Conservation (phyloP, 2,329 filamentous ascomycete genomes). For the Aspergillus felis region DNA sequence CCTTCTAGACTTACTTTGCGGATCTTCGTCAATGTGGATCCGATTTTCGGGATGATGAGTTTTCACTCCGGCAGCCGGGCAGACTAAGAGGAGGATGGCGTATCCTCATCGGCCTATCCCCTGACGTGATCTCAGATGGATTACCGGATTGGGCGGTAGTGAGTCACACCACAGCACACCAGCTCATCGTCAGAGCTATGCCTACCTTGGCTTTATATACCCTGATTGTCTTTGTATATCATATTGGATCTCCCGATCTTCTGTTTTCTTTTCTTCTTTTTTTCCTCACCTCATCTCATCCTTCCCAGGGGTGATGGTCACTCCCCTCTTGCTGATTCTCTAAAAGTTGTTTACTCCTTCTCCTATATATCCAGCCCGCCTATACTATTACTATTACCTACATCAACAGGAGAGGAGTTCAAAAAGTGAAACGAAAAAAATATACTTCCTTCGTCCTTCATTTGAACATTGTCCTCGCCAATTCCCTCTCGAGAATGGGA, state of each 20-base stretch:
- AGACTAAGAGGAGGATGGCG: not conserved
- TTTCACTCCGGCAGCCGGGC: not conserved
- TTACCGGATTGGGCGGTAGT: slow-evolving; percentile 17
- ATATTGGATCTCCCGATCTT: slow-evolving; percentile 2
- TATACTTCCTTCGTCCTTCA: slow-evolving; percentile 1
- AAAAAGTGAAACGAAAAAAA: slow-evolving; percentile 4
- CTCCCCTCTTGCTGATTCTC: slow-evolving; percentile 23
- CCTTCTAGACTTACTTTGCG: slow-evolving; percentile 9
- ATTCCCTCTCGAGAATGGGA: slow-evolving; percentile 34
- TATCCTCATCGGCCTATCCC: not conserved
- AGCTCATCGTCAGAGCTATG: slow-evolving; percentile 8
- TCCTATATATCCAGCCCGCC: slow-evolving; percentile 1
- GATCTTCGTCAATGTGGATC: slow-evolving; percentile 1
- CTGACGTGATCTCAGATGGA: not conserved
- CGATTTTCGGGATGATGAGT: not conserved
- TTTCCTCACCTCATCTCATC: slow-evolving; percentile 33
- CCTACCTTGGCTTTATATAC: slow-evolving; percentile 7
- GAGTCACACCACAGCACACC: slow-evolving; percentile 23
- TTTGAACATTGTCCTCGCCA: slow-evolving; percentile 1
- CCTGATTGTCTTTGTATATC: not conserved
- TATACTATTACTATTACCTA: slow-evolving; percentile 4
- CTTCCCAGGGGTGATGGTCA: slow-evolving; percentile 35
- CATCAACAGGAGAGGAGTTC: slow-evolving; percentile 4
- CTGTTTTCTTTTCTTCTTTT: slow-evolving; percentile 8
- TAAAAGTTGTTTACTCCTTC: slow-evolving; percentile 14